Evolutionary conservation across 208 protist species (phyloP), one percentile per base, ranked within the genome.

Genomic region (Trichomonas vaginalis): DNA sequence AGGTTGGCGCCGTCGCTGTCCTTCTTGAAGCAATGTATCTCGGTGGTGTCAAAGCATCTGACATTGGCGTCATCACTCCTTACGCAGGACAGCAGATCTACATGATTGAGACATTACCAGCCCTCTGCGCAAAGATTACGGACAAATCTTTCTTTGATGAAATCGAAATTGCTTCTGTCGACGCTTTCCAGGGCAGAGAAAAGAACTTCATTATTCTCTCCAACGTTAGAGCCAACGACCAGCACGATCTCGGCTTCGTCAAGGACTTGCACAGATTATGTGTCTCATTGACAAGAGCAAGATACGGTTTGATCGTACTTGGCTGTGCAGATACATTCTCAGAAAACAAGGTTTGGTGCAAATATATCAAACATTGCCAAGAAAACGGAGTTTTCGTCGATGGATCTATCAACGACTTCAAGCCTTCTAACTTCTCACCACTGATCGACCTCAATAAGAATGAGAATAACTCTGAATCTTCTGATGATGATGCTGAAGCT

Each of bases 241-340:
- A 21, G 27, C 10, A 46, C 10, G 47, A 39, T 17, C 96, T 98
- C 15, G 98, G 98, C 17, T 99, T 99, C 96, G 95, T 99, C 23
- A 97, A 96, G 17, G 98, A 98, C 95, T 97, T 96, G 95, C 97
- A 98, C 95, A 97, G 98, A 95, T 97, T 98, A 56, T 98, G 98
- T 97, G 98, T 99, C 27, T 96, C 98, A 39, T 97, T 99, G 86
- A 99, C 98, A n/a, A 97, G 98, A 21, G 96, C 97, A 37, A 96
- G 87, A 95, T 80, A 95, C 70, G 95, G 92, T 21, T 49, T 97
- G 0, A 79, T 96, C 82, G 70, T 97, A 0, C 47, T 97, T 2
- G 96, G 96, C 9, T 49, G 96, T 49, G 49, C 96, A 80, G 62
- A 95, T 8, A 96, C 96, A 48, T 96, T 97, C 27, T 10, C 27